Base-by-base conservation (phyloP, 768 basidiomycete species). In the Phaeolepiota aurea region DNA sequence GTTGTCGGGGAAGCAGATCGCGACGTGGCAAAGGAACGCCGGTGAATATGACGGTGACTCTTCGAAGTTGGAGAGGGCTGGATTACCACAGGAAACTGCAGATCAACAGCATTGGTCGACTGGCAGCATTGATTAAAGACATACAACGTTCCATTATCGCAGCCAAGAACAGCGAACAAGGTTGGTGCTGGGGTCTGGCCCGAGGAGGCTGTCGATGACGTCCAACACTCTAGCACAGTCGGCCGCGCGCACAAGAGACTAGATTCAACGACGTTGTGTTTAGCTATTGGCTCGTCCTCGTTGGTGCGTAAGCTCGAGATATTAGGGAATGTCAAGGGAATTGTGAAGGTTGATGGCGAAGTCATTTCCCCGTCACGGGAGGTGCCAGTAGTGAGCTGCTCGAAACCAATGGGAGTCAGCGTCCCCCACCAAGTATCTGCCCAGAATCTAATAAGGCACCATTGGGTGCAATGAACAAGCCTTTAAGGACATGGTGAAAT, bases 81-180 rank as follows among this genome's bases (percentile, higher is more conserved):
- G 28, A 34, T 42, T 40, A 39, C 40, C 32, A 44, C 51, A 36
- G 35, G 50, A n/a, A 38, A 31, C 21, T 34, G 38, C n/a, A 49
- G 20, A 18, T 53, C 34, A 45, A 49, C 22, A 18, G 47, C 31
- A 34, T 36, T 42, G 20, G 47, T 38, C 7, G 44, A 36, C 20
- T 40, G 45, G 32, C 37, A 43, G 10, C 51, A 41, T 33, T 53
- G 48, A 28, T 53, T 60, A 38, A 72, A 64, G 16, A 70, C 55
- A 53, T 69, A 72, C 34, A 72, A 42, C 14, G 65, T 64, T 25
- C 65, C 68, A 47, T 74, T 69, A 40, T 65, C 48, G 42, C 69
- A 69, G 3, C 69, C 70, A 40, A 71, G 44, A 1, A 64, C 55
- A 28, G 61, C 51, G 4, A 59, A 58, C 28, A 48, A 50, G n/a